Base-by-base conservation (phyloP, 1,284 basidiomycete genomes). In the Laetiporus sulphureus region DNA sequence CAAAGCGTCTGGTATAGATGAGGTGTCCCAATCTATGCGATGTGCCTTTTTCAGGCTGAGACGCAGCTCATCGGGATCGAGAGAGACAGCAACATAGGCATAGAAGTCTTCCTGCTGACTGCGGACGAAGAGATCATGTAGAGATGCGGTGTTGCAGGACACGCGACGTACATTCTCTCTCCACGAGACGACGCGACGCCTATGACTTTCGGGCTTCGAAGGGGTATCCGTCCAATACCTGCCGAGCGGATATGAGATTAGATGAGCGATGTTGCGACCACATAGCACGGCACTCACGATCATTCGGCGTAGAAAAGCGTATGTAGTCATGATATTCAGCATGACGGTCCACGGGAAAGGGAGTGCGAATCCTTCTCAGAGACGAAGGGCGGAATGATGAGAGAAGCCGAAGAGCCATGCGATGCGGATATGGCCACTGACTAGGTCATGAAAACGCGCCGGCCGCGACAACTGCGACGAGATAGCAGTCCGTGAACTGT, bases 61-160 rank as follows among this genome's bases (percentile, higher is more conserved):
- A 38, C 70, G 71, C 5, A 95, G 71, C 57, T 92, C 90, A 41
- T 77, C 72, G 10, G 83, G 79, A 45, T 85, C 72, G 16, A 94
- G 59, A 15, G 82, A 77, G 21, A 95, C 68, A 0, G 87, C 77
- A 11, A 80, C 75, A 52, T 86, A 85, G 6, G 81, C 69, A 52
- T 86, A 78, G 47, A 86, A 85, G 60, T 95, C 91, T 64, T 94
- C 91, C 60, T 93, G 91, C 50, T 91, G 63, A 19, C 71, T 76
- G 48, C 18, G n/a, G 5, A 19, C 30, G 40, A 29, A 11, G 38
- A 33, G 24, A n/a, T 18, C 37, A 16, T 19, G 23, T 29, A 33
- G 31, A 38, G 13, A 35, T 31, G 20, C 27, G 23, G 29, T 36
- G 22, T 21, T 23, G 20, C 10, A 3, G 36, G 40, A 19, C 30